Percentiles rank a stretch among this genome's conserved stretches.
phyloP scores from a whole-genome alignment of 257 asterid genomes.

The Ligustrum vulgare region DNA sequence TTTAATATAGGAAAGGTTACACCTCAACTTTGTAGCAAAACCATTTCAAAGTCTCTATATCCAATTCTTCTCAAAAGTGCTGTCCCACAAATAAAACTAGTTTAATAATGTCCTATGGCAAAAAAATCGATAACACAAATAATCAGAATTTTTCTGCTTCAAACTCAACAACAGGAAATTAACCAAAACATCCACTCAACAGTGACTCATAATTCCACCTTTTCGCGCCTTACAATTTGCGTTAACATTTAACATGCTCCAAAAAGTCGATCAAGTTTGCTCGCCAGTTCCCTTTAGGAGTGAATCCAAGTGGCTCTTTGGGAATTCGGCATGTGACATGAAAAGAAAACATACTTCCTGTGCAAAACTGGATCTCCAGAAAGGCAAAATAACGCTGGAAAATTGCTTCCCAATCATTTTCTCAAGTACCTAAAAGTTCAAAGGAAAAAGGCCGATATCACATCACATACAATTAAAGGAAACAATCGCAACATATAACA shows the following conservation, averaged over 20 bases:
- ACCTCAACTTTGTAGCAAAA: not conserved
- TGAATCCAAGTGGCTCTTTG: not conserved
- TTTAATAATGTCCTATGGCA: no score
- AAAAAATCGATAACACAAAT: no score
- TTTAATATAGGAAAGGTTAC: not conserved
- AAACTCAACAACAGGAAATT: no score
- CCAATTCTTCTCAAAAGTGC: not conserved
- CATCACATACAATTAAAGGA: not conserved
- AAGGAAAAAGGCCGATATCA: not conserved
- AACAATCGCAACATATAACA: not conserved
- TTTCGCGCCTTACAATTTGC: not conserved
- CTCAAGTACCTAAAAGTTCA: not conserved
- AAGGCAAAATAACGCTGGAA: not conserved
- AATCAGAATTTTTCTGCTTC: no score
- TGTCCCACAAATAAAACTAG: no score
- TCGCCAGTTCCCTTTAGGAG: not conserved
- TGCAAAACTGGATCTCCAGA: not conserved
- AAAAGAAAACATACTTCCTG: not conserved
- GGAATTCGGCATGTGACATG: not conserved
- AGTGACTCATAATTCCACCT: not conserved
- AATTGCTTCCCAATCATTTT: not conserved
- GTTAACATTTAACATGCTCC: not conserved
- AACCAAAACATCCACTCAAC: no score
- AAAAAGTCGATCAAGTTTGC: not conserved
- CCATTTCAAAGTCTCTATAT: not conserved